Evolutionary conservation across 495 filamentous ascomycete species (phyloP).

Genomic region (Podospora pseudoanserina): DNA sequence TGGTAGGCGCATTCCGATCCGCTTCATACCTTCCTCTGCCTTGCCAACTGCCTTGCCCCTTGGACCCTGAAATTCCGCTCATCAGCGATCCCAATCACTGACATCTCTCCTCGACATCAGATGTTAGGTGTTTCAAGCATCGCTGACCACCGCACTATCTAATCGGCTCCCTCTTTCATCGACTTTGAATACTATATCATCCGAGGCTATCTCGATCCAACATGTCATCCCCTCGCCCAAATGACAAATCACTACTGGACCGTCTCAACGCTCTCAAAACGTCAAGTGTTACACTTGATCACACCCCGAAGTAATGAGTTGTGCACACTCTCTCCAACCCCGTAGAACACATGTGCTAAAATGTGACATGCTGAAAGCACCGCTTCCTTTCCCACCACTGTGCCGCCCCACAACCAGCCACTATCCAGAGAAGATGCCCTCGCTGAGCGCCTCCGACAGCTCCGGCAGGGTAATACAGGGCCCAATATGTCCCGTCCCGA

Average conservation of each 20-base stretch:
- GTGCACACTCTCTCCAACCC: slow-evolving; percentile 1
- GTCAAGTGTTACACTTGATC: slow-evolving; percentile 34
- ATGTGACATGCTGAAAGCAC: slow-evolving; percentile 15
- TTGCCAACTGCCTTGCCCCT: slow-evolving; percentile 9
- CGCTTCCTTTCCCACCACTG: not conserved
- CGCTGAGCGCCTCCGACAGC: slow-evolving; percentile 39
- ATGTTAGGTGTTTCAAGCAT: slow-evolving; percentile 2
- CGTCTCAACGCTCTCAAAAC: slow-evolving; percentile 72
- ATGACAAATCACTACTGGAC: slow-evolving; percentile 79
- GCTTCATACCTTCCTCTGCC: not conserved
- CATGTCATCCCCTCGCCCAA: slow-evolving; percentile 32
- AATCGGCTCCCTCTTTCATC: not conserved
- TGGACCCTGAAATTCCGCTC: not conserved
- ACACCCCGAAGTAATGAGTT: slow-evolving; percentile 32
- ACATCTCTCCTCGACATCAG: not conserved
- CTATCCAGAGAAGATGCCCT: slow-evolving; percentile 43
- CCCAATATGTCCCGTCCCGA: slow-evolving; percentile 11
- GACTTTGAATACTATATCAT: not conserved
- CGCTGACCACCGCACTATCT: not conserved
- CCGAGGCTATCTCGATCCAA: not conserved
- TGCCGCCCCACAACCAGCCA: slow-evolving; percentile 7
- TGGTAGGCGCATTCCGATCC: not conserved
- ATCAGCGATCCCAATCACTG: not conserved
- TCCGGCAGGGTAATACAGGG: slow-evolving; percentile 26
- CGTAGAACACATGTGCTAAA: slow-evolving; percentile 2